Base-by-base conservation (phyloP, 208 protist genomes). In the Trichomonas gallinae region DNA sequence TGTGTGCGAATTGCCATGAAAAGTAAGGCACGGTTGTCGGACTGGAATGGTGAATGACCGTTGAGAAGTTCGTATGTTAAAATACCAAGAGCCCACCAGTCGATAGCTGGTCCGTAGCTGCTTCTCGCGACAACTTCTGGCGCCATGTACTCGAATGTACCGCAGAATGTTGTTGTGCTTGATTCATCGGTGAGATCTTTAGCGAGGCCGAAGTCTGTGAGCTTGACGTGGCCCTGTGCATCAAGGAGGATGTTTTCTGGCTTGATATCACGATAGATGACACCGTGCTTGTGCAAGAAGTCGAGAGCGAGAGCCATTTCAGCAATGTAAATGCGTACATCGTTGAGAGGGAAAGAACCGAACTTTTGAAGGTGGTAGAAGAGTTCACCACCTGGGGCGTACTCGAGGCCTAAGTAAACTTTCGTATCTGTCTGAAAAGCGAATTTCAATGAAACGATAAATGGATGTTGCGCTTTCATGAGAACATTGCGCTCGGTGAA, bases 191-290 rank as follows among this genome's bases (percentile, higher is more conserved):
- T 34, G 0, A 93, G 26, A n/a, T 48, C 40, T 51, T 93, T 93
- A n/a, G 72, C 85, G 26, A 97, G 81, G 13, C 97, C 97, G 72
- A 97, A 97, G 31, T 97, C 97, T 36, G 96, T 97, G 26, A 97
- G 96, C 31, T 97, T 96, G 3, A 88, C 93, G 38, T 97, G 93
- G 13, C 97, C 97, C 36, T 96, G 44, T 13, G 85, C 40, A 96
- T 97, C 97, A 36, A 97, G n/a, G 0, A 97, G 82, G 42, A 97
- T 42, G 38, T 97, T 97, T 31, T 96, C 97, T 96, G 97, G 97
- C 45, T 97, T 97, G 8, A 97, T 45, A 83, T 97, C 97, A 63
- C 97, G 51, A 72, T 97, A 96, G 17, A 97, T 81, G 34, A 97
- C 96, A 15, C 97, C n/a, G 15, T 97, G 96, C 8, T 26, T n/a